Percentiles rank a stretch among this genome's conserved stretches.
Conservation (phyloP, 257 asterid species). For the Cinchona pubescens region DNA sequence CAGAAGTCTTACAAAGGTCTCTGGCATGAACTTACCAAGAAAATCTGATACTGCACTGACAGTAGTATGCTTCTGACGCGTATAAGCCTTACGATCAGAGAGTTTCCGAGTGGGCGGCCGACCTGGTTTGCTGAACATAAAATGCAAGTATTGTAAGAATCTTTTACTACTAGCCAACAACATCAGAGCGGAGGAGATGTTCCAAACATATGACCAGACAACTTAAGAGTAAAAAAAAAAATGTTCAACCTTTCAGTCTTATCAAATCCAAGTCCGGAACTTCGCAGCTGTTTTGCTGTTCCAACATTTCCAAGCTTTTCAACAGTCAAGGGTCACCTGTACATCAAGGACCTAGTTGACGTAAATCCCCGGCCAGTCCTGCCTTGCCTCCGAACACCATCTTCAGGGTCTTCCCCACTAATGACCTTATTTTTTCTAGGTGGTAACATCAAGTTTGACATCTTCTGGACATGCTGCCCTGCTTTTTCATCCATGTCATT, state of each 20-base stretch:
- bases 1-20: not conserved
- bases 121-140: conserved; percentile 64
- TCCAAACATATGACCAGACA: conserved; percentile 7
- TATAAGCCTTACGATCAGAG: conserved; percentile 77
- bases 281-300: conserved; percentile 79
- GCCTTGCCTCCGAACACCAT: conserved; percentile 84
- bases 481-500: conserved; percentile 62
- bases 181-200: not conserved
- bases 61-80: conserved; percentile 67
- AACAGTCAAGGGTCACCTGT: conserved; percentile 56
- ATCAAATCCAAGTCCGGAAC: conserved; percentile 72
- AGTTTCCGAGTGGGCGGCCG: conserved; percentile 83
- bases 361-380: conserved; percentile 70
- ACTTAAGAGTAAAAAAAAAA: conserved; percentile 1
- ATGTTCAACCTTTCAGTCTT: conserved; percentile 65
- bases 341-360: conserved; percentile 66
- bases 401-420: conserved; percentile 53
- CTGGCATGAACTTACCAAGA: conserved; percentile 48
- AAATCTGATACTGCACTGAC: conserved; percentile 60
- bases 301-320: conserved; percentile 75
- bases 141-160: conserved; percentile 28
- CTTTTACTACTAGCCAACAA: not conserved
- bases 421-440: conserved; percentile 69
- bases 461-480: conserved; percentile 70
- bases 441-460: conserved; percentile 72